These are phyloP conservation scores for Mycena metata DNA, from an alignment of 768 basidiomycete species.

Conservation along the genomic window DNA sequence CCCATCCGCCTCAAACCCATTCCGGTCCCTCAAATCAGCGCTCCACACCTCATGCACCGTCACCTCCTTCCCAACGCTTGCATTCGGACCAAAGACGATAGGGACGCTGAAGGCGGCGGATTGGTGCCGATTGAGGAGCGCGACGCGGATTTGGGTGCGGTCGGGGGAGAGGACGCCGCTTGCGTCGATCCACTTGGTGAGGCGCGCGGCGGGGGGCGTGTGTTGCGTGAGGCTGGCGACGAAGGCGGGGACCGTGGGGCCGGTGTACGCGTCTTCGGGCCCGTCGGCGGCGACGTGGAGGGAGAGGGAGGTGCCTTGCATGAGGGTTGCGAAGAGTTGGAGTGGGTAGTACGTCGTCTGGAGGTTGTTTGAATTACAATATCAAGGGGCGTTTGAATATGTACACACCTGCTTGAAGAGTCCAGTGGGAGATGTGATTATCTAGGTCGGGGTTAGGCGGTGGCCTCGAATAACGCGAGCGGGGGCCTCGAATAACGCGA, in stretches of 20 bases:
- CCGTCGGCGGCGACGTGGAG: constrained; percentile 53
- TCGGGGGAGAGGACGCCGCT: constrained; percentile 57
- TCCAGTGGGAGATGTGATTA: constrained; percentile 61
- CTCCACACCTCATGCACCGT: constrained; percentile 68
- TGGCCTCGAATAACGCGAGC: not conserved
- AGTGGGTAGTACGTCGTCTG: constrained; percentile 65
- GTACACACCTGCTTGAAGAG: constrained; percentile 49
- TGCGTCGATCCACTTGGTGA: constrained; percentile 62
- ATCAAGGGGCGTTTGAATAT: too few relatives aligned
- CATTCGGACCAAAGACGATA: constrained; percentile 53
- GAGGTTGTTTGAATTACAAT: constrained; percentile 42
- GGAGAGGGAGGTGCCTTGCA: constrained; percentile 62
- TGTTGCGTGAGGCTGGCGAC: constrained; percentile 56
- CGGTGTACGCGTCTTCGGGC: constrained; percentile 47
- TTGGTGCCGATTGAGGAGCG: constrained; percentile 66
- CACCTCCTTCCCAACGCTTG: constrained; percentile 43
- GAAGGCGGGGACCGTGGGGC: constrained; percentile 67
- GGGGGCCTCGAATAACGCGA: not conserved
- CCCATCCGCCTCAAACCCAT: constrained; percentile 50
- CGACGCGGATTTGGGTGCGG: constrained; percentile 59
- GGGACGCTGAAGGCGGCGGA: constrained; percentile 53
- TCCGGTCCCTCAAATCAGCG: constrained; percentile 56
- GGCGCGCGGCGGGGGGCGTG: constrained; percentile 50
- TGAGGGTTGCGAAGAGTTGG: constrained; percentile 67
- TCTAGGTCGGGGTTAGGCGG: constrained; percentile 37